Percentiles rank a stretch among this genome's conserved stretches.
Conservation (phyloP, 2,329 filamentous ascomycete genomes). For the Ophiostoma ulmi region DNA sequence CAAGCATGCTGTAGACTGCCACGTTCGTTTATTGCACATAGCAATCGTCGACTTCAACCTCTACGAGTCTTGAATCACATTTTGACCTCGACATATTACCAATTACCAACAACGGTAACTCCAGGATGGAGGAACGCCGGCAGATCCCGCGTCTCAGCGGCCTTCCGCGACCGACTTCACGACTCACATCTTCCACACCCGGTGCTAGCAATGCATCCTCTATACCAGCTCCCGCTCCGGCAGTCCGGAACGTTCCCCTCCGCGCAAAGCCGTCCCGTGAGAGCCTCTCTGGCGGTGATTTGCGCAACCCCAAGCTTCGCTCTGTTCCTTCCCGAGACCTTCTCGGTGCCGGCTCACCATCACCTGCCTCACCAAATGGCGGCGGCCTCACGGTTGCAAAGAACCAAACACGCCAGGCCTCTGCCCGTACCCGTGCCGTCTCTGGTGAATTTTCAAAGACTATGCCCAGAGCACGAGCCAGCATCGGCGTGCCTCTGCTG, state of each 20-base stretch:
- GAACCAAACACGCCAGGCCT: conserved; percentile 18
- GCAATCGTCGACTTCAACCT: background rate
- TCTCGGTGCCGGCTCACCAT: conserved; percentile 29
- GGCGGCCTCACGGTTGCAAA: conserved; percentile 20
- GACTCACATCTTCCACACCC: conserved; percentile 14
- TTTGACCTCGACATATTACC: background rate
- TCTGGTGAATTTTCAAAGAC: conserved; percentile 26
- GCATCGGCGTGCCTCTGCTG: conserved; percentile 1
- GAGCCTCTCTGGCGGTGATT: conserved; percentile 30
- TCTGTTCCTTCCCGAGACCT: conserved; percentile 40
- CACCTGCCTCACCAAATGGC: conserved; percentile 4
- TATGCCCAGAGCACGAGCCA: conserved; percentile 3
- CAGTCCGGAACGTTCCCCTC: conserved; percentile 18
- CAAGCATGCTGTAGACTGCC: conserved; percentile 2
- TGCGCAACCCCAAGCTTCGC: conserved; percentile 41
- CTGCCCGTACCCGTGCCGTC: conserved; percentile 25
- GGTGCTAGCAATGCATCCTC: conserved; percentile 7
- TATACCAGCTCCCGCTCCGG: background rate
- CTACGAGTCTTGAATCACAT: background rate
- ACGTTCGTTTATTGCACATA: background rate
- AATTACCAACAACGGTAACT: background rate
- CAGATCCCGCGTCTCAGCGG: conserved; percentile 25
- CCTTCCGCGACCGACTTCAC: conserved; percentile 26
- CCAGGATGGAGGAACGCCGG: conserved; percentile 25
- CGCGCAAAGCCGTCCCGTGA: conserved; percentile 29